Base-by-base conservation (phyloP, 1,139 yeast species). In the Pichia sp. region DNA sequence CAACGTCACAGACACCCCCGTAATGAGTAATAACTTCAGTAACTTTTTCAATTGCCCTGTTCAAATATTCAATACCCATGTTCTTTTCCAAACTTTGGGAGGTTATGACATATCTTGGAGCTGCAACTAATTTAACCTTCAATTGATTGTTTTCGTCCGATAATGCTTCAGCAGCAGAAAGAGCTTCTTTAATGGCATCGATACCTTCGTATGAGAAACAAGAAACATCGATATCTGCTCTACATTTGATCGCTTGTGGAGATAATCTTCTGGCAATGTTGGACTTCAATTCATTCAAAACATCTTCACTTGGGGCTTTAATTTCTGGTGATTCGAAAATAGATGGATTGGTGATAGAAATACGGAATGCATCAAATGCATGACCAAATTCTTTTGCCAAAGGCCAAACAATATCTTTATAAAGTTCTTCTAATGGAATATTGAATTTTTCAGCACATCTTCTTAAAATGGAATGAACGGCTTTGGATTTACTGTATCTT, bases 381-480 rank as follows among this genome's bases (percentile, higher is more conserved):
- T 92, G 97, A 49, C 98, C 98, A 63, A 77, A 94, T 65, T 85
- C 90, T 67, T 85, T 80, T 69, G 95, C 86, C 65, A 92, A 77
- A 40, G 98, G 98, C 99, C 99, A 92, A 42, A 97, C 98, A 59
- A 92, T 79, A 39, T 86, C 75, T 67, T 81, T 81, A 68, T 92
- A 92, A 65, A 92, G 74, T 42, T 75, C 76, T 68, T 90, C 97
- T 62, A 92, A 77, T 33, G 95, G 78, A 47, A 88, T 73, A 64
- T 85, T 84, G 70, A 87, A 92, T 66, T 90, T 94, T 66, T 92
- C 99, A 48, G 99, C 97, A 68, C 97, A 94, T 66, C 92, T 97
- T 68, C 98, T 85, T 65, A 92, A 74, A 61, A 92, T 92, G 29
- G 97, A 88, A 71, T 94, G 97, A 44, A 94, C 97, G 36, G 97